Evolutionary conservation across 257 asterid species (phyloP), one percentile per base, ranked within the genome.

Genomic region (Cruciata laevipes): DNA sequence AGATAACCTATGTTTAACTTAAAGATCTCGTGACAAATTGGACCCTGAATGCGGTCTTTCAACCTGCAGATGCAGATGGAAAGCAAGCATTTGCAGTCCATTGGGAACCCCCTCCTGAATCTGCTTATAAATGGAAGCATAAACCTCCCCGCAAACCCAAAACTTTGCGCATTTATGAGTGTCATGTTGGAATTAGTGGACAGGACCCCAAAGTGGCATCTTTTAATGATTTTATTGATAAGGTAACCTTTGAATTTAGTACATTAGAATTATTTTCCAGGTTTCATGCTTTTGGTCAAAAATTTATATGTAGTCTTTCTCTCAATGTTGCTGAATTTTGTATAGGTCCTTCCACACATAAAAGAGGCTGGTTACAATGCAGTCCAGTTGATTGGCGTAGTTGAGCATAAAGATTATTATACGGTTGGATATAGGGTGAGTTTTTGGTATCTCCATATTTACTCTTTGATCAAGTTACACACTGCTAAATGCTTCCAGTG

Each of bases 331-430:
- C 52, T 32, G 6, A 8, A 7, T 75, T 68, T 56, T 73, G 68
- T 30, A 32, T 83, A 93, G 99, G 95, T 90, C 72, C 90, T 93
- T 61, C 83, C 86, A 32, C 99, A 90, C 76, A 87, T 89, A 67
- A 93, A 93, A 79, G 92, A 88, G 78, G 89, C 97, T 65, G 97
- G 99, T 68, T 93, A 93, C 86, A 93, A 93, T 78, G 94, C 88
- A 33, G 82, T 93, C 72, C 99, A 90, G 68, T 77, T 93, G 75
- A 84, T 93, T 83, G 99, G 96, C 78, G 78, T 90, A 71, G 82
- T 84, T 67, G 99, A 93, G 86, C 99, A 93, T 84, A 93, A 86
- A 78, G 99, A 93, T 76, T 93, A 93, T 79, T 93, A 79, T 73
- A 81, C 95, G 55, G 90, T 82, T 76, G 99, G 99, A 42, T 93